Conservation (phyloP, 192 early-diverging fungal species). For the Coemansia sp. region DNA sequence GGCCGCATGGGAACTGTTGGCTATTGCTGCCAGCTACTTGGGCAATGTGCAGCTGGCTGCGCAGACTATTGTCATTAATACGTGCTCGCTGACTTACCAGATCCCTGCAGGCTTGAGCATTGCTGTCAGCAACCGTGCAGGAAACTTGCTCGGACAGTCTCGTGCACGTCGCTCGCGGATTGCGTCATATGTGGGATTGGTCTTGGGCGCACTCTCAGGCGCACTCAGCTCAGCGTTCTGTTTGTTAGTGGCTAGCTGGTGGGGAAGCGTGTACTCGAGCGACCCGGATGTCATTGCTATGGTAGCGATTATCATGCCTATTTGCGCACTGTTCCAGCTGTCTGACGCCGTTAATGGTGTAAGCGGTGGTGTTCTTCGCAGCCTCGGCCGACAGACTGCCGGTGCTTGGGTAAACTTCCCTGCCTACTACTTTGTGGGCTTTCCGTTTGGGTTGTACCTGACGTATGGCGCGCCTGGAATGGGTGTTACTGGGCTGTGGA, state of each 20-base stretch:
- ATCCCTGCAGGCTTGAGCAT: slow-evolving; percentile 58
- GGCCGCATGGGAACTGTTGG: slow-evolving; percentile 56
- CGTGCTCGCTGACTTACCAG: slow-evolving; percentile 54
- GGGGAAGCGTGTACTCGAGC: slow-evolving; percentile 62
- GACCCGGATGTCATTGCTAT: slow-evolving; percentile 67
- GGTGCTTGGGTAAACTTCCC: slow-evolving; percentile 58
- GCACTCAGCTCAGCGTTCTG: slow-evolving; percentile 16
- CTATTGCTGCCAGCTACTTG: slow-evolving; percentile 57
- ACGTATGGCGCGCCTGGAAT: slow-evolving; percentile 43
- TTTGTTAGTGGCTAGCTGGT: slow-evolving; percentile 33
- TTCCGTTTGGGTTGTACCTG: slow-evolving; percentile 60
- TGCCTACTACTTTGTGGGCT: slow-evolving; percentile 57
- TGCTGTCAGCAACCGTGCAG: slow-evolving; percentile 56
- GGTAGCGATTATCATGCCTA: slow-evolving; percentile 73
- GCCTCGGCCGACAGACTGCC: slow-evolving; percentile 55
- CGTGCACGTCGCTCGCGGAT: slow-evolving; percentile 41
- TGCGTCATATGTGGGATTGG: slow-evolving; percentile 31
- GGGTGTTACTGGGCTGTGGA: slow-evolving; percentile 52
- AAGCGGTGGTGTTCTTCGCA: slow-evolving; percentile 60
- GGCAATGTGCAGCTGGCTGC: slow-evolving; percentile 58
- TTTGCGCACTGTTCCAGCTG: slow-evolving; percentile 70
- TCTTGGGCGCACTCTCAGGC: slow-evolving; percentile 14
- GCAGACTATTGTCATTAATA: slow-evolving; percentile 60
- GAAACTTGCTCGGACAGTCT: slow-evolving; percentile 54
- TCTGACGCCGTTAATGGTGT: slow-evolving; percentile 62